These are phyloP conservation scores for Trematosphaeria pertusa DNA, from an alignment of 2,329 filamentous ascomycete species.

Conservation along the genomic window DNA sequence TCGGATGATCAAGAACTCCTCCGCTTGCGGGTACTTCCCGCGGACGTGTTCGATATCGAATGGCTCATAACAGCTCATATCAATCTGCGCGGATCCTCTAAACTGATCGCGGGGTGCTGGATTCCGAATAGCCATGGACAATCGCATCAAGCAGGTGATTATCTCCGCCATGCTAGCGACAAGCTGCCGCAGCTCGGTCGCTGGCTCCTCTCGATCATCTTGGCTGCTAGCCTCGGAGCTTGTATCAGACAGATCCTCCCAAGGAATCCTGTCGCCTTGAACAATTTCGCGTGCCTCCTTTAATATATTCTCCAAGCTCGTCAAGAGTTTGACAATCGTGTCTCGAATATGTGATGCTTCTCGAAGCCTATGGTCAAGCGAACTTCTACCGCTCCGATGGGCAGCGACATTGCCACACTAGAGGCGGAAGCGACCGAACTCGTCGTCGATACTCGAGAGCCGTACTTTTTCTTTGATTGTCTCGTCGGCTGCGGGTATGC, in stretches of 20 bases:
- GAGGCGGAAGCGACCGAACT: conserved; percentile 35
- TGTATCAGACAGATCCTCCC: conserved; percentile 27
- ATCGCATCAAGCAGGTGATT: conserved; percentile 38
- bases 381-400: conserved; percentile 34
- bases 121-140: conserved; percentile 39
- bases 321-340: conserved; percentile 29
- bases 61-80: conserved; percentile 27
- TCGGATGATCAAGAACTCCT: conserved; percentile 25
- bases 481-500: conserved; percentile 12
- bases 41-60: conserved; percentile 35
- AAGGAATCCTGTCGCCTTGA: conserved; percentile 16
- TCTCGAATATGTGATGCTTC: conserved; percentile 38
- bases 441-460: conserved; percentile 25
- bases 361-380: conserved; percentile 40
- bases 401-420: conserved; percentile 46
- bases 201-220: neutral
- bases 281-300: conserved; percentile 18
- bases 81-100: conserved; percentile 23
- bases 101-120: conserved; percentile 40
- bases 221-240: conserved; percentile 7
- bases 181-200: conserved; percentile 28
- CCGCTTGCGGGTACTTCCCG: conserved; percentile 31
- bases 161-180: conserved; percentile 28
- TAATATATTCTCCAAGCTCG: conserved; percentile 25
- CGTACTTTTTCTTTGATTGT: conserved; percentile 15